Conservation (phyloP, 805 yeast species). For the Nakazawaea molendinolei region DNA sequence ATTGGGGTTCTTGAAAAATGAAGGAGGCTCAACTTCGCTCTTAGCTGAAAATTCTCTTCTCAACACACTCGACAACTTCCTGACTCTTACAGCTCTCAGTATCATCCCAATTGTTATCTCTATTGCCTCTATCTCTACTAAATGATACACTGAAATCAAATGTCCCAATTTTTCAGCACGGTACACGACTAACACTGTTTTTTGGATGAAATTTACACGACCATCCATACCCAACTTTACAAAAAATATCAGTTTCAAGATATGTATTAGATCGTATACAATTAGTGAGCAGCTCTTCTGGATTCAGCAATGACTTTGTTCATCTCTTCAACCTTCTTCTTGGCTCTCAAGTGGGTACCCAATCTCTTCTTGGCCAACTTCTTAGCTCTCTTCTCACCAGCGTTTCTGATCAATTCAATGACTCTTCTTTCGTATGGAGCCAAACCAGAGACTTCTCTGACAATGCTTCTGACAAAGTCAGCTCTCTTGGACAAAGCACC, state of each 20-base stretch:
- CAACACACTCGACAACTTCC: too few relatives aligned
- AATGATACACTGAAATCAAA: too few relatives aligned
- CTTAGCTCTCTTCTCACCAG: slow-evolving; percentile 99
- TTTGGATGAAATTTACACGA: too few relatives aligned
- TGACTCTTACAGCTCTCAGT: too few relatives aligned
- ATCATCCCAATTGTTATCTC: too few relatives aligned
- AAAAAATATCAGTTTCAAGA: too few relatives aligned
- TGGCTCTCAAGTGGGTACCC: slow-evolving; percentile 99
- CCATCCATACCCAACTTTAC: too few relatives aligned
- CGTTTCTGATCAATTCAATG: slow-evolving; percentile 98
- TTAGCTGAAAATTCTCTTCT: slow-evolving; percentile 1
- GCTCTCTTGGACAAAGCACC: slow-evolving; percentile 96
- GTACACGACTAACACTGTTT: too few relatives aligned
- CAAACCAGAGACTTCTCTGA: slow-evolving; percentile 96
- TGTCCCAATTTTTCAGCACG: too few relatives aligned
- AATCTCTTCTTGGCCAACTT: slow-evolving; percentile 99
- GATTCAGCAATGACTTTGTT: slow-evolving; percentile 92
- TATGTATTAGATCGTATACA: too few relatives aligned
- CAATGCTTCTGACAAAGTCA: slow-evolving; percentile 88
- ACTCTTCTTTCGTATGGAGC: slow-evolving; percentile 99
- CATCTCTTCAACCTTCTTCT: slow-evolving; percentile 99
- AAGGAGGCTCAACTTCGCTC: too few relatives aligned
- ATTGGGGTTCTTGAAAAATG: slow-evolving; percentile 18
- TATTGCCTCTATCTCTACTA: too few relatives aligned
- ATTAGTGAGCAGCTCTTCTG: slow-evolving; percentile 71